Base-by-base conservation (phyloP, 2,329 filamentous ascomycete species). In the Colletotrichum nymphaeae region DNA sequence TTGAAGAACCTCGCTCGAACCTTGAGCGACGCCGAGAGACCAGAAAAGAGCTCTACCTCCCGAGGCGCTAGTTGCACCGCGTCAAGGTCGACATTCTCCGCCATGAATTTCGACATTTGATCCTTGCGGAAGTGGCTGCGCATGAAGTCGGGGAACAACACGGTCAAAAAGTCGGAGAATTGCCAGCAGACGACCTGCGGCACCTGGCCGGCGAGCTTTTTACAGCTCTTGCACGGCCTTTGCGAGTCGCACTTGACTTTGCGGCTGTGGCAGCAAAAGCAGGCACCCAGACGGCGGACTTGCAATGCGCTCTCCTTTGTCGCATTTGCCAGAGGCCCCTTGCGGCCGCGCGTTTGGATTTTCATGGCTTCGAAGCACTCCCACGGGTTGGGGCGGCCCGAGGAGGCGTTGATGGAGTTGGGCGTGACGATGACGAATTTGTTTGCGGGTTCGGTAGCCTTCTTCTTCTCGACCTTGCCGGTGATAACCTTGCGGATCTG, bases 101-200 rank as follows among this genome's bases (percentile, higher is more conserved):
- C 78, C 24, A 89, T 77, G 76, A 89, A 90, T 56, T 76, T 79
- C 11, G 78, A 73, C 82, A 90, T 88, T 73, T 86, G 83, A 2
- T 89, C 87, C 75, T 85, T 87, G 58, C 79, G 81, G 72, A 91
- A 85, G 77, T 90, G 89, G 0, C 77, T 77, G 7, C 88, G 83
- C 46, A 90, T 85, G 69, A 89, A 86, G 9, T 81, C 81, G 5
- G 89, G 89, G 69, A 90, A 90, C 30, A 91, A 77, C 2, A 87
- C 83, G 0, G 83, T 82, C 8, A 87, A 74, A 72, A 91, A 91
- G 77, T 90, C 88, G 53, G 85, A 83, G 72, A 91, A 90, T 77
- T 88, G 88, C 89, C 89, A 90, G 80, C 89, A 91, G 28, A 91
- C 83, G 24, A 88, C 85, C 76, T 89, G 86, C 1, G 88, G 88